Evolutionary conservation across 768 basidiomycete species (phyloP).

Genomic region (Neoboletus brunneissimus): DNA sequence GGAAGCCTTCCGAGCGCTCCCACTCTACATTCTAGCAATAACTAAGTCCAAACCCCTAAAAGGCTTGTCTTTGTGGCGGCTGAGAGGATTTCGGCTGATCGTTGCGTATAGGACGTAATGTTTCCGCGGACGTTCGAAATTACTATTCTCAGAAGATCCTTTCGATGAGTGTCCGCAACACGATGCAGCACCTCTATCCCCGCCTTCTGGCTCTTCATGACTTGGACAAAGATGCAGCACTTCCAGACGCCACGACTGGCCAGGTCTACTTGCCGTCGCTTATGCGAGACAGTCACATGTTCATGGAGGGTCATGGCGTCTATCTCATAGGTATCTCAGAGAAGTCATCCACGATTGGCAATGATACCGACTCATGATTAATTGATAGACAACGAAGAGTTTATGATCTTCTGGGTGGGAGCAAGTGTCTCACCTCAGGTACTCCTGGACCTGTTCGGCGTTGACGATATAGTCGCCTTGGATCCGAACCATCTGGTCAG

Average conservation of each 20-base stretch:
- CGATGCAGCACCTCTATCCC: constrained; percentile 85
- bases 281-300: constrained; percentile 79
- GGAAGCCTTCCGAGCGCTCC: constrained; percentile 85
- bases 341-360: constrained; percentile 12
- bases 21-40: constrained; percentile 76
- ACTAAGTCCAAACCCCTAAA: constrained; percentile 92
- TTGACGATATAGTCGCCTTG: constrained; percentile 71
- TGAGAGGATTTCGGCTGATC: constrained; percentile 3
- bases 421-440: constrained; percentile 76
- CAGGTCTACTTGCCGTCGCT: constrained; percentile 65
- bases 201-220: constrained; percentile 86
- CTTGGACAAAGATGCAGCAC: constrained; percentile 63
- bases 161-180: constrained; percentile 62
- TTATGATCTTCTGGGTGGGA: constrained; percentile 90
- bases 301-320: constrained; percentile 89
- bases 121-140: constrained; percentile 92
- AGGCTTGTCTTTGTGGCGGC: constrained; percentile 46
- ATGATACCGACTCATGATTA: constrained; percentile 9
- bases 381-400: constrained; percentile 78
- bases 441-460: constrained; percentile 78
- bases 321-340: constrained; percentile 77
- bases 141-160: constrained; percentile 76
- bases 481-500: constrained; percentile 64
- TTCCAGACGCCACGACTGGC: constrained; percentile 60
- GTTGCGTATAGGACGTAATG: constrained; percentile 61